phyloP scores from a whole-genome alignment of 257 asterid species.

The Anisodus tanguticus region DNA sequence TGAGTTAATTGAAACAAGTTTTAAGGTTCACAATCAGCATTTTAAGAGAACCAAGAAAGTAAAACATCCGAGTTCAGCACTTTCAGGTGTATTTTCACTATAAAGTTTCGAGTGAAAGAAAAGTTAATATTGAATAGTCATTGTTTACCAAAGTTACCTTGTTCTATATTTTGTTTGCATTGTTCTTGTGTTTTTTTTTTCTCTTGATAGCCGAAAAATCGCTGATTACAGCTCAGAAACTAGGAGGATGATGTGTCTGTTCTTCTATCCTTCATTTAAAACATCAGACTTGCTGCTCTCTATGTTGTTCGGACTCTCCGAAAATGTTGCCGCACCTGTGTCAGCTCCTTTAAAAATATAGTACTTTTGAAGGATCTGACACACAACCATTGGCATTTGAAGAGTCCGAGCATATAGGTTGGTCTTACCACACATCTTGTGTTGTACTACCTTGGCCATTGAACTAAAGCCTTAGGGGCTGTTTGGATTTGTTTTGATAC shows the following conservation, averaged over 20 bases:
- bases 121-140: not conserved
- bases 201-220: not conserved
- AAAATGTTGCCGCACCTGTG: not conserved
- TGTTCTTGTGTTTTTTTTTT: not conserved
- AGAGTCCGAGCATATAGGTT: not conserved
- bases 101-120: not conserved
- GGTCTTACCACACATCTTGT: not conserved
- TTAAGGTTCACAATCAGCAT: constrained; percentile 32
- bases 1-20: not conserved
- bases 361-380: not conserved
- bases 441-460: not conserved
- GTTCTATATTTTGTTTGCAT: not conserved
- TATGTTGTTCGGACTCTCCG: not conserved
- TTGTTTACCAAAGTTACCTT: not conserved
- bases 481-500: constrained; percentile 5
- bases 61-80: not conserved
- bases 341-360: not conserved
- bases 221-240: not conserved
- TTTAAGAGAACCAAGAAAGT: too few species aligned
- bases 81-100: not conserved
- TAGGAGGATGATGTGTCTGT: not conserved
- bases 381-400: not conserved
- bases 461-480: not conserved
- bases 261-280: not conserved
- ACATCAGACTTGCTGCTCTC: not conserved